phyloP scores from a whole-genome alignment of 2,329 filamentous ascomycete species.

The Myrmaecium sp. region DNA sequence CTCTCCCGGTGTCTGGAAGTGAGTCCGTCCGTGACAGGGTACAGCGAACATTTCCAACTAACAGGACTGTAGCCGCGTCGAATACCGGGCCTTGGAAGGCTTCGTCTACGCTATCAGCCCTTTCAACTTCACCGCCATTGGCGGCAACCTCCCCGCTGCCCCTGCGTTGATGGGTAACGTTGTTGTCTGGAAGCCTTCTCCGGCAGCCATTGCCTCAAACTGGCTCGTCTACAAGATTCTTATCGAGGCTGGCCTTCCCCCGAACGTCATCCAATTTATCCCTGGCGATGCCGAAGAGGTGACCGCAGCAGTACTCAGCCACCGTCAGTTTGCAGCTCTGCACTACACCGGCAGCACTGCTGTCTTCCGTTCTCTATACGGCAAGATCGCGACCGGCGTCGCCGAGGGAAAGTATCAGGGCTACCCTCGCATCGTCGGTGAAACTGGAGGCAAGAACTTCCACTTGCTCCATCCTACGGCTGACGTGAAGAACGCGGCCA shows the following conservation, averaged over 20 bases:
- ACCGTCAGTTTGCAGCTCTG: constrained; percentile 72
- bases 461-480: constrained; percentile 66
- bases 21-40: constrained; percentile 8
- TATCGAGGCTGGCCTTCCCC: constrained; percentile 75
- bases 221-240: constrained; percentile 84
- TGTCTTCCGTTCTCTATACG: constrained; percentile 80
- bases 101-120: constrained; percentile 91
- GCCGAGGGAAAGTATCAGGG: constrained; percentile 66
- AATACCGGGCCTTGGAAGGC: constrained; percentile 79
- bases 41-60: constrained; percentile 6
- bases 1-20: constrained; percentile 74
- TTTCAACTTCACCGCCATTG: constrained; percentile 96
- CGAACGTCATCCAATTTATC: constrained; percentile 83
- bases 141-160: constrained; percentile 66
- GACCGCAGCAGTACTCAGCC: constrained; percentile 58
- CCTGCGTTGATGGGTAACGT: constrained; percentile 88
- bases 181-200: constrained; percentile 92
- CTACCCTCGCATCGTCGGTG: constrained; percentile 78
- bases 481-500: constrained; percentile 60
- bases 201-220: constrained; percentile 74
- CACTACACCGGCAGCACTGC: constrained; percentile 90
- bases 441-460: constrained; percentile 91
- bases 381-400: constrained; percentile 66
- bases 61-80: constrained; percentile 41
- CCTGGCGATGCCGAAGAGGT: constrained; percentile 76